These are phyloP conservation scores for Gentiana dahurica DNA, from an alignment of 257 asterid genomes.

Conservation along the genomic window DNA sequence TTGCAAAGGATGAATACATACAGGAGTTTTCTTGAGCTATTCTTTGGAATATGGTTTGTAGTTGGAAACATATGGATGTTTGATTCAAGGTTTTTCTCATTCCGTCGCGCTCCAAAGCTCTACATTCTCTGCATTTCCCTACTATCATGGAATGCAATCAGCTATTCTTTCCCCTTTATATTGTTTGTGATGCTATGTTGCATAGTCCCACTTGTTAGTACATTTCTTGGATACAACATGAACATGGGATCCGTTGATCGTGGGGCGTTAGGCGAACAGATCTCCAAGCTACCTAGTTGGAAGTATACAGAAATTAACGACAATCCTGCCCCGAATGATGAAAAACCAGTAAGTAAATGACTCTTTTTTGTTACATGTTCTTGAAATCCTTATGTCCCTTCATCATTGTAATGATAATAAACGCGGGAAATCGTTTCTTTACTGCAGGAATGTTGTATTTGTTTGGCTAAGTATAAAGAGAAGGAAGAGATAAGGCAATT, in stretches of 20 bases:
- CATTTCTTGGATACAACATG: constrained; percentile 81
- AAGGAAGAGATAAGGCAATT: constrained; percentile 79
- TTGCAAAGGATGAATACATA: constrained; percentile 43
- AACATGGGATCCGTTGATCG: constrained; percentile 57
- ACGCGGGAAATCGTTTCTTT: neutral
- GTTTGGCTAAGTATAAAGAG: constrained; percentile 69
- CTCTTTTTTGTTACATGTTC: neutral
- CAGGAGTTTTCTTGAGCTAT: constrained; percentile 52
- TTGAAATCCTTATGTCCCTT: too few relatives aligned
- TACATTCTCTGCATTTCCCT: constrained; percentile 73
- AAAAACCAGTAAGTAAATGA: constrained; percentile 37
- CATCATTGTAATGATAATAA: neutral
- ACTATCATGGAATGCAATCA: constrained; percentile 78
- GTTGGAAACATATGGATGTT: constrained; percentile 94
- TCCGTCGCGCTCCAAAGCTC: constrained; percentile 62
- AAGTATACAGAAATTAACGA: constrained; percentile 32
- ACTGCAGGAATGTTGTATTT: constrained; percentile 81
- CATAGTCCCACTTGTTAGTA: constrained; percentile 68
- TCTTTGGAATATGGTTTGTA: constrained; percentile 94
- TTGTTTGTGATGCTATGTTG: constrained; percentile 72
- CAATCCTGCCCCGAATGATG: constrained; percentile 23
- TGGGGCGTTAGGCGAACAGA: constrained; percentile 81
- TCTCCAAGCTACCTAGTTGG: constrained; percentile 53
- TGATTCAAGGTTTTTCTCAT: constrained; percentile 69
- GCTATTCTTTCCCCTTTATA: constrained; percentile 85